Base-by-base conservation (phyloP, 805 yeast genomes). In the Hemisphaericaspora nanyangensis region DNA sequence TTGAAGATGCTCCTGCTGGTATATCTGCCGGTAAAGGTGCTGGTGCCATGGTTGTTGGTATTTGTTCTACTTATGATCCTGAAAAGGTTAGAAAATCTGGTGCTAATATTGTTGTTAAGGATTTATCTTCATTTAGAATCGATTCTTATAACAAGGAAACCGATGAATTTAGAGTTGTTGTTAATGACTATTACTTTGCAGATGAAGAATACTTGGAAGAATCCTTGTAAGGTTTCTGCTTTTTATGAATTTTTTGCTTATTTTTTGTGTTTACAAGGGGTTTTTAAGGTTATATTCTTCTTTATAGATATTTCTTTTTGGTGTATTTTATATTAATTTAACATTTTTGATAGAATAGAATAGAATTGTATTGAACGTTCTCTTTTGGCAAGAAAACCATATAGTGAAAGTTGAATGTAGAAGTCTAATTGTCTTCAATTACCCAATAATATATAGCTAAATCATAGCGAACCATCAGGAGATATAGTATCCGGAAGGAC, bases 1-100 rank as follows among this genome's bases (percentile, higher is more conserved):
- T 86, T 55, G 95, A 86, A 67, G 95, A 86, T 58, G 95, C 95
- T 33, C 91, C 89, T 43, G 90, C 93, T 35, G 95, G 95, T 57
- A 79, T 85, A 47, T 65, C 76, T 52, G 91, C 95, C 29, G 95
- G 95, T 56, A 78, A 79, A 57, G 85, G 75, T 40, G 90, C 93
- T 18, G 95, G 90, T 43, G 88, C 93, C 59, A 72, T 76, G 56
- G 82, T 85, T 44, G 79, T 86, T 51, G 95, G 95, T 56, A 82
- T 86, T 61, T 84, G 90, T 49, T 82, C 91, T 45, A 80, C 93
- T 39, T 85, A 83, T 62, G 79, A 74, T 47, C 75, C 85, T 29
- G 81, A 79, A 44, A 74, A 74, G 56, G 82, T 86, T 43, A 74
- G 80, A 63, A 76, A 70, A 39, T 77, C 85, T 39, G 95, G 95